phyloP scores from a whole-genome alignment of 2,329 filamentous ascomycete species.

The Pyrenophora teres region DNA sequence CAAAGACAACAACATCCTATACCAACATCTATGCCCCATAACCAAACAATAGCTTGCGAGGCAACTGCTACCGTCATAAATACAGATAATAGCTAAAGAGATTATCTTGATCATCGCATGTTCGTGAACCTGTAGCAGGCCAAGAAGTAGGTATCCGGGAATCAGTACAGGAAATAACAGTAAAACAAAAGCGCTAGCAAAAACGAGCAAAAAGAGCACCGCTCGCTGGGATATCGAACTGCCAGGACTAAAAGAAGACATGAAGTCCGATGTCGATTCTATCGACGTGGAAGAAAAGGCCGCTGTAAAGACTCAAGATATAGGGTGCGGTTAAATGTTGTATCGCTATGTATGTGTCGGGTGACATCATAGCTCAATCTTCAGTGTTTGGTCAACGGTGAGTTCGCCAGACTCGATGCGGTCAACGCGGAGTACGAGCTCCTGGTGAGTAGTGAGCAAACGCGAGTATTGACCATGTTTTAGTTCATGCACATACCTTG shows the following conservation, averaged over 20 bases:
- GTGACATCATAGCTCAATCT: conserved; percentile 35
- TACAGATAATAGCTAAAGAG: conserved; percentile 23
- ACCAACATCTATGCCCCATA: background rate
- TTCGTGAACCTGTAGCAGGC: conserved; percentile 5
- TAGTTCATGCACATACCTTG: conserved; percentile 57
- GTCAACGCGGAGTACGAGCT: conserved; percentile 50
- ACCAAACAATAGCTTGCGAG: too few relatives aligned
- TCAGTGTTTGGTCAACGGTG: conserved; percentile 40
- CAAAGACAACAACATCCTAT: background rate
- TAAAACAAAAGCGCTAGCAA: background rate
- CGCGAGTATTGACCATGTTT: background rate
- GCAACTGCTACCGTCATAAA: conserved; percentile 11
- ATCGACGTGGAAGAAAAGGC: background rate
- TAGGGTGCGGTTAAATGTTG: background rate
- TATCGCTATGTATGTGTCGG: background rate
- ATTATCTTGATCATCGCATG: conserved; percentile 4
- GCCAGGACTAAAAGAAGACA: background rate
- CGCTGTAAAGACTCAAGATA: background rate
- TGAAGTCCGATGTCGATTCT: background rate
- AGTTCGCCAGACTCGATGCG: conserved; percentile 48
- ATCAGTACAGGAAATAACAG: background rate
- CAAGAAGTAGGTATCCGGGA: conserved; percentile 14
- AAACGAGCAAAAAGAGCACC: background rate
- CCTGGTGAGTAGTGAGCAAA: conserved; percentile 33
- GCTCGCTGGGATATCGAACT: background rate